Conservation (phyloP, 148 eudicot genomes). For the Rhododendron molle region DNA sequence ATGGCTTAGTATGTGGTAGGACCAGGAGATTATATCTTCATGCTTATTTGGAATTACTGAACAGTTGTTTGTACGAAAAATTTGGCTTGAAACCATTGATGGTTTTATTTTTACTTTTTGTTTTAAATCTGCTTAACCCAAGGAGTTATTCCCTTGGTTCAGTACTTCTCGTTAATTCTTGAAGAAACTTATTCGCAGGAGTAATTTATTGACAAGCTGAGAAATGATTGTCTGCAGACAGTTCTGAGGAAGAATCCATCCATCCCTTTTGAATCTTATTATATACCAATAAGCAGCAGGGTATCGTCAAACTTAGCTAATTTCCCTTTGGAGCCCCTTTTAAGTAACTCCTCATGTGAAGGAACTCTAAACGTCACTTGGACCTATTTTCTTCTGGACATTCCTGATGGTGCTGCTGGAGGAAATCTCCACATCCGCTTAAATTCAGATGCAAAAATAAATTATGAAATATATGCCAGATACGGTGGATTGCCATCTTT, state of each 20-base stretch:
- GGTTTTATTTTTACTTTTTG: neutral
- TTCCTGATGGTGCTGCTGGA: conserved; percentile 81
- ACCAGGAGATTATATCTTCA: neutral
- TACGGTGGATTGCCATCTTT: conserved; percentile 73
- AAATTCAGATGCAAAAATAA: conserved; percentile 38
- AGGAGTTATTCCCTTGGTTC: neutral
- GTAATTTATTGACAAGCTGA: conserved; percentile 35
- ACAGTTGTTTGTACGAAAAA: neutral
- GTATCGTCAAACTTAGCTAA: conserved; percentile 38
- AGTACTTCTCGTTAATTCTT: conserved; percentile 20
- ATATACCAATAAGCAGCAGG: conserved; percentile 47
- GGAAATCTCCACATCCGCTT: conserved; percentile 68
- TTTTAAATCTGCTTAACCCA: neutral
- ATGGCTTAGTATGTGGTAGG: neutral
- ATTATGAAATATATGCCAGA: conserved; percentile 62
- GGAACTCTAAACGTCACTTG: conserved; percentile 31
- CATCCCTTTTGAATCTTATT: conserved; percentile 68
- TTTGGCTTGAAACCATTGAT: neutral
- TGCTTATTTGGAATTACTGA: neutral
- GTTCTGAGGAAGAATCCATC: conserved; percentile 55
- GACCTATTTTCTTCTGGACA: conserved; percentile 74
- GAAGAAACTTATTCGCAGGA: conserved; percentile 26
- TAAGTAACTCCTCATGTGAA: conserved; percentile 47
- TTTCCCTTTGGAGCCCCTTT: conserved; percentile 70
- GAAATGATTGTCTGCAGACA: conserved; percentile 65